Evolutionary conservation across 2,329 filamentous ascomycete genomes (phyloP), one percentile per base, ranked within the genome.

Genomic region (Aspergillus felis): DNA sequence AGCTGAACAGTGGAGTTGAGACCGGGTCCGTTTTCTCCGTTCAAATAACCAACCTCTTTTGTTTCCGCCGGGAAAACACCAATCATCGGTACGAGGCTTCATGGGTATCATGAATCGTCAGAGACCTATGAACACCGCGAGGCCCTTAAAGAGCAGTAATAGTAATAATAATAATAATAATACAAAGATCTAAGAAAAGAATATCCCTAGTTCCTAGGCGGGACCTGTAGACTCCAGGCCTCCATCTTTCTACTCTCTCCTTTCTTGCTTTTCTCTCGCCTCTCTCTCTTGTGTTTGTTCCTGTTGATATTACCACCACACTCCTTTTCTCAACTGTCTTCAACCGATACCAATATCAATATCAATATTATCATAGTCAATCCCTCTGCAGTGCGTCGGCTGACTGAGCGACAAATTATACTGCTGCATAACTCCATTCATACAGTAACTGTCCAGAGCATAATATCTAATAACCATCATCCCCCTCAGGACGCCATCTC

Each of bases 1-100:
- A 55, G 50, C 53, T 55, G 46, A 58, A 50, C 24, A 38, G 57
- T 59, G 57, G 57, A 59, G 54, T 42, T 54, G 44, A 6, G 20
- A 14, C 10, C 25, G 44, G 20, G 2, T 6, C 44, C 2, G 44
- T 10, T 47, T 4, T 47, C 20, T 29, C 42, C 38, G 41, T 46
- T 54, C 9, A 49, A 46, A 53, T 53, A 56, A 28, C 48, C 52
- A 42, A 42, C 41, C 24, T 24, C 49, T 9, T 9, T 53, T 17
- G 47, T 29, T 47, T 44, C 50, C 47, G 44, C 56, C 56, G 55
- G 55, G 32, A 38, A 38, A 17, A 38, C 17, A 17, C 32, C 32
- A 38, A 38, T 38, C 32, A 38, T 17, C 5, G 14, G 32, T 38
- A 17, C 14, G 32, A 17, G 14, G 3, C 32, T 38, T 38, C 32